These are phyloP conservation scores for Hygrophila difformis DNA, from an alignment of 257 asterid species.

Conservation along the genomic window DNA sequence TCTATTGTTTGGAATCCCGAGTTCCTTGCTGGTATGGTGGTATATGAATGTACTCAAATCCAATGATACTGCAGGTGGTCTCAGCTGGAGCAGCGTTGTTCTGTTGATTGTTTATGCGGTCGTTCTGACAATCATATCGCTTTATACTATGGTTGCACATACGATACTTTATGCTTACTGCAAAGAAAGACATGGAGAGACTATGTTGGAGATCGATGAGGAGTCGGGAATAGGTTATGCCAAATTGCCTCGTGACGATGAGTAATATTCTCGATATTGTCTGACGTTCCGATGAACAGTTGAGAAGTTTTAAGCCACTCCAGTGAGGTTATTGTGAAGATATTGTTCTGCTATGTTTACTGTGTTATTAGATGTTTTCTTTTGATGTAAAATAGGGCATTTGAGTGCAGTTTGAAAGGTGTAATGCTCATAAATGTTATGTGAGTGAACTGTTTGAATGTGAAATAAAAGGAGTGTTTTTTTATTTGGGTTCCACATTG, in stretches of 20 bases:
- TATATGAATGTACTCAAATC: constrained; percentile 13
- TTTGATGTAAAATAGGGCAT: no score
- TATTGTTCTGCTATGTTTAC: no score
- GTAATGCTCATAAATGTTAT: no score
- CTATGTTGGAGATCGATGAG: constrained; percentile 36
- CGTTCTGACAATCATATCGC: constrained; percentile 26
- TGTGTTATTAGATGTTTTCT: no score
- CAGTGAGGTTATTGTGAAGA: no score
- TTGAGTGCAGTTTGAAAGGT: no score
- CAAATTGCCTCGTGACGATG: constrained; percentile 39
- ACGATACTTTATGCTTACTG: constrained; percentile 49
- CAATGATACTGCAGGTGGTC: constrained; percentile 11
- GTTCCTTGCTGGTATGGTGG: constrained; percentile 19
- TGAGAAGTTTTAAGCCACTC: no score
- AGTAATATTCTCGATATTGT: no score
- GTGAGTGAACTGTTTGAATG: no score
- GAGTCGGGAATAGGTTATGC: constrained; percentile 56
- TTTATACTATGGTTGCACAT: constrained; percentile 25
- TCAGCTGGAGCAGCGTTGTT: constrained; percentile 22
- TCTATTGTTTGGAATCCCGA: constrained; percentile 12
- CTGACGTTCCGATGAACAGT: no score
- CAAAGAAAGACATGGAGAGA: constrained; percentile 50
- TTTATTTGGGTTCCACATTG: no score
- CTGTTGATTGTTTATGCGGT: constrained; percentile 34
- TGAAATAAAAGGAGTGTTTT: no score